phyloP scores from a whole-genome alignment of 176 grass and related monocot species.

The Ensete glaucum region DNA sequence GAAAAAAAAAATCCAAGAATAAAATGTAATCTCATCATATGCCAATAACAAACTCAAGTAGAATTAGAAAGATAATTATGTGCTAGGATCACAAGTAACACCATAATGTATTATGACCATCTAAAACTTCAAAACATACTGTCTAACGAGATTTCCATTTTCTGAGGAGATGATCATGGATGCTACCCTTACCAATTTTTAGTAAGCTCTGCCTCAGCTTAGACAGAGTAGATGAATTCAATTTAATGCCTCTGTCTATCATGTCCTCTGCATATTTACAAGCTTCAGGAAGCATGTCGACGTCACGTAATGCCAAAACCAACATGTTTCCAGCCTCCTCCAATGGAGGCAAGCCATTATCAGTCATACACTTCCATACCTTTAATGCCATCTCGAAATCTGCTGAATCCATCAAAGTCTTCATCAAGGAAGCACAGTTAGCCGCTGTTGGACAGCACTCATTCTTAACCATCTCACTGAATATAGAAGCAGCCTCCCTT shows the following conservation, averaged over 20 bases:
- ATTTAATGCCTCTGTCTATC: constrained; percentile 70
- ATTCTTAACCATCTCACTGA: constrained; percentile 87
- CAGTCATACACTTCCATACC: constrained; percentile 67
- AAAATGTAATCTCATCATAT: too few relatives aligned
- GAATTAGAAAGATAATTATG: too few relatives aligned
- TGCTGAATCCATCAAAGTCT: constrained; percentile 40
- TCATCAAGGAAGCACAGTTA: constrained; percentile 17
- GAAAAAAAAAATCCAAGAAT: too few relatives aligned
- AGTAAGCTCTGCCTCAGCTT: constrained; percentile 59
- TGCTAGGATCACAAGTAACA: neutral
- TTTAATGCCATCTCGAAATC: constrained; percentile 51
- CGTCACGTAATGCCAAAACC: constrained; percentile 39
- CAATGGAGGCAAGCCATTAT: constrained; percentile 40
- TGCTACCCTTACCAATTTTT: constrained; percentile 44
- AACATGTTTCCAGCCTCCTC: constrained; percentile 71
- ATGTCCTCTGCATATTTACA: constrained; percentile 86
- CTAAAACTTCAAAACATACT: neutral
- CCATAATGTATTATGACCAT: neutral
- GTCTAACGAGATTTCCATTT: constrained; percentile 65
- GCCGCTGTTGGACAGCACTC: constrained; percentile 40
- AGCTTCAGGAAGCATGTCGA: constrained; percentile 65
- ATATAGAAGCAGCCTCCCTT: constrained; percentile 42
- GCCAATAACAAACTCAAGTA: too few relatives aligned
- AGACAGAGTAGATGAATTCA: constrained; percentile 50
- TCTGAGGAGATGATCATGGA: constrained; percentile 52